Evolutionary conservation across 2,329 filamentous ascomycete genomes (phyloP), one percentile per base, ranked within the genome.

Genomic region (Coleophoma eucalyptorum): DNA sequence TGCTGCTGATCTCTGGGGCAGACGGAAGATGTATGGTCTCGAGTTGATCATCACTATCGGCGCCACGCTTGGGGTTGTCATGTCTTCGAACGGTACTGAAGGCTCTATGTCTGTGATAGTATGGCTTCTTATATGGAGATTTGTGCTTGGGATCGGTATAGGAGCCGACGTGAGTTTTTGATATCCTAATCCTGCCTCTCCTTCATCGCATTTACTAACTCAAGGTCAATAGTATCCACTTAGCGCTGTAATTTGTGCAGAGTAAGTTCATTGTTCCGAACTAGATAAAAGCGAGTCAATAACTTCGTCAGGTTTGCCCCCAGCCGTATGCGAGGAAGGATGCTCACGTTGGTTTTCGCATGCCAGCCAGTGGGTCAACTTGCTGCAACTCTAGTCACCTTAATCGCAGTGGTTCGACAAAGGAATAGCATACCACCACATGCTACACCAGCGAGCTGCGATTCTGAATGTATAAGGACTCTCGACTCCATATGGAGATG

Each of bases 401-500:
- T 92, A 37, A 80, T 90, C 50, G 85, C 84, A 20, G 84, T 82
- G 1, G 71, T 76, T 15, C 81, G 78, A 18, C 51, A 58, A 65
- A 48, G 62, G 58, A 43, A 65, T 72, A 32, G 73, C 72, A 16
- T 55, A 19, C 49, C 52, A 12, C 8, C 32, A 16, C 48, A 52
- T 45, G 49, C 55, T 49, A 32, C 13, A 18, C 15, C 33, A 5
- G 67, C 63, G 15, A 63, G 71, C 10, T 92, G 89, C 65, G 77
- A 79, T 50, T 77, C 74, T 5, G 20, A 51, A 18, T 57, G 55
- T 34, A 73, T 72, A 40, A 92, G 79, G 0, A 87, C 88, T 1
- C 84, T 89, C 1, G 89, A 93, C 69, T 85, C 87, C 60, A 87
- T 87, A 68, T 93, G 89, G 89, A 1, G 54, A n/a, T 52, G 45